These are phyloP conservation scores for Penicillium steckii DNA, from an alignment of 495 filamentous ascomycete species.

Conservation along the genomic window DNA sequence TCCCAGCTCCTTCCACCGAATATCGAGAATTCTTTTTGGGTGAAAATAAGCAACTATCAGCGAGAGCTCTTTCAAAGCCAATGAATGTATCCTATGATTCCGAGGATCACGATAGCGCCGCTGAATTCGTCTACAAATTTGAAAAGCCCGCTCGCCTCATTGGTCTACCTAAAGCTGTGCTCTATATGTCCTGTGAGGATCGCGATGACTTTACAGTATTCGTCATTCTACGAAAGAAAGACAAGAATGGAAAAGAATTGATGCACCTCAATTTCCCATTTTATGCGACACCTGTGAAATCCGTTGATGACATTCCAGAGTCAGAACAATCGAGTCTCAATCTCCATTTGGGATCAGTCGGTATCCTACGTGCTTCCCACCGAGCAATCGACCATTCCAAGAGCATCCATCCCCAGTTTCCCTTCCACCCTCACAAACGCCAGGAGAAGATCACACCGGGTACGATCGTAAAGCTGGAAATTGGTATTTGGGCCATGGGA, in stretches of 20 bases:
- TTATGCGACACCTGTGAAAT: conserved; percentile 22
- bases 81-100: conserved; percentile 23
- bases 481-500: conserved; percentile 35
- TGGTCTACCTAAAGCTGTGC: conserved; percentile 33
- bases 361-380: conserved; percentile 18
- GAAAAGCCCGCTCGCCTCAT: conserved; percentile 24
- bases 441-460: conserved; percentile 35
- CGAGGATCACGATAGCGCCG: conserved; percentile 14
- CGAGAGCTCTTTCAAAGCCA: neutral
- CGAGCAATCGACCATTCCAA: conserved; percentile 14
- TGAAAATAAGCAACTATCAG: neutral
- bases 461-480: conserved; percentile 31
- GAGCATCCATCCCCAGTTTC: conserved; percentile 21
- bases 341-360: conserved; percentile 15
- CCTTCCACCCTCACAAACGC: conserved; percentile 33
- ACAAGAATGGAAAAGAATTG: conserved; percentile 31
- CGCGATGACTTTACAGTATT: conserved; percentile 41
- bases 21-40: conserved; percentile 28
- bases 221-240: conserved; percentile 37
- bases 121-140: conserved; percentile 35
- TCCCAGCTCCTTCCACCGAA: conserved; percentile 30
- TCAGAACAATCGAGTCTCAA: conserved; percentile 22
- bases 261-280: conserved; percentile 36
- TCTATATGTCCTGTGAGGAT: conserved; percentile 41
- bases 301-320: conserved; percentile 33